Conservation (phyloP, 1,284 basidiomycete genomes). For the Farysia itapuensis region DNA sequence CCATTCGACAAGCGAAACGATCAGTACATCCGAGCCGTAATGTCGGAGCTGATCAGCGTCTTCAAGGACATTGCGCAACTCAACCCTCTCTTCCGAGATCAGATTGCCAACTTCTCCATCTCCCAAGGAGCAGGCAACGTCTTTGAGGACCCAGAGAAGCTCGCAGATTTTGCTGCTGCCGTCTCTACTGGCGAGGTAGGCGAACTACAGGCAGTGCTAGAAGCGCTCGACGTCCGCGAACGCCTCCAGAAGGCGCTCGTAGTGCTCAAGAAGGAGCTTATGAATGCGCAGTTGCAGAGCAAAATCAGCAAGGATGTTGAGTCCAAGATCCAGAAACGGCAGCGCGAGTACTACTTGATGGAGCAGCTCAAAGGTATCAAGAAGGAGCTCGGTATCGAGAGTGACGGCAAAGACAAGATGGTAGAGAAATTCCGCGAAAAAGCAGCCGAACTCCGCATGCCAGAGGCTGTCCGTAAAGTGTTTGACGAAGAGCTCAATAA, state of each 20-base stretch:
- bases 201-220: conserved; percentile 91
- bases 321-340: conserved; percentile 92
- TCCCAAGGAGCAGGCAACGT: conserved; percentile 94
- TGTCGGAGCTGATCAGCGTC: conserved; percentile 92
- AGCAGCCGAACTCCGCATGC: conserved; percentile 84
- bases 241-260: conserved; percentile 85
- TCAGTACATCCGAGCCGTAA: conserved; percentile 83
- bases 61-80: conserved; percentile 99
- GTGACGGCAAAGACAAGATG: conserved; percentile 95
- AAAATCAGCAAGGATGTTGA: conserved; percentile 95
- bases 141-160: conserved; percentile 96
- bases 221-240: conserved; percentile 82
- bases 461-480: conserved; percentile 84
- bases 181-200: conserved; percentile 86
- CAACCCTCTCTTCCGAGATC: conserved; percentile 96
- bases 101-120: conserved; percentile 95
- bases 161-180: conserved; percentile 96
- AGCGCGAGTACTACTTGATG: conserved; percentile 96
- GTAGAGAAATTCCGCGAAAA: conserved; percentile 94
- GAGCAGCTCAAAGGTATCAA: conserved; percentile 99
- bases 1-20: conserved; percentile 79
- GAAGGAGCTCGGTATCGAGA: conserved; percentile 96
- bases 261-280: conserved; percentile 96
- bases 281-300: conserved; percentile 92
- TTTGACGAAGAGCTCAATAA: conserved; percentile 97